Percentiles rank a stretch among this genome's conserved stretches.
Evolutionary conservation across 163 green algal genomes (phyloP).

Genomic region (Scenedesmus sp.): DNA sequence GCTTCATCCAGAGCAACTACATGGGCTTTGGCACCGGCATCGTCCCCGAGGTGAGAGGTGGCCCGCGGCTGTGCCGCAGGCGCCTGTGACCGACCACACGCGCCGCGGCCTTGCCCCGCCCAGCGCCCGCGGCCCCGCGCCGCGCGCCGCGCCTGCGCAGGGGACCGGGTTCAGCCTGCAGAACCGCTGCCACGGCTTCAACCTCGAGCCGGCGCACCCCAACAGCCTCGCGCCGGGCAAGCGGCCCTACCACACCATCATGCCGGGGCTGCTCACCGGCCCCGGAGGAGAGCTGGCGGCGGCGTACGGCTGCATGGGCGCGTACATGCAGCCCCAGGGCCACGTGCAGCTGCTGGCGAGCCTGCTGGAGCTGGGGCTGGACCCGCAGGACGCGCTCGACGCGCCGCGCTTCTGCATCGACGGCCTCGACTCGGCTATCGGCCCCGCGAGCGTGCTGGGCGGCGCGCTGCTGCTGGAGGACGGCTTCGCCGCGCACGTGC

Average conservation of each 20-base stretch:
- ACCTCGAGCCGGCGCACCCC: conserved; percentile 64
- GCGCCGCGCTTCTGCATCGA: conserved; percentile 70
- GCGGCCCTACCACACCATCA: conserved; percentile 87
- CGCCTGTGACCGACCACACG: background rate
- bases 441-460: conserved; percentile 50
- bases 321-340: conserved; percentile 82
- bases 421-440: conserved; percentile 57
- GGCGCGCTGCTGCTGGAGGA: conserved; percentile 48
- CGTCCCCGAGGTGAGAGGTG: conserved; percentile 56
- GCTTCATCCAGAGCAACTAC: conserved; percentile 83
- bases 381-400: conserved; percentile 79
- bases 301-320: conserved; percentile 73
- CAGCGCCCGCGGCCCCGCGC: too few relatives aligned
- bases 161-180: conserved; percentile 78
- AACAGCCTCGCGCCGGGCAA: conserved; percentile 79
- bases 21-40: conserved; percentile 80
- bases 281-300: conserved; percentile 48
- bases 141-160: background rate
- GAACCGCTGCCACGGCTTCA: conserved; percentile 69
- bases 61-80: background rate
- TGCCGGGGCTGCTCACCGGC: conserved; percentile 71
- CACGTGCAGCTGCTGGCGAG: conserved; percentile 74
- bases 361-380: conserved; percentile 74
- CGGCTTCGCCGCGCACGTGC: conserved; percentile 47
- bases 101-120: background rate